Evolutionary conservation across 768 basidiomycete genomes (phyloP).

Genomic region (Tricholoma sp.): DNA sequence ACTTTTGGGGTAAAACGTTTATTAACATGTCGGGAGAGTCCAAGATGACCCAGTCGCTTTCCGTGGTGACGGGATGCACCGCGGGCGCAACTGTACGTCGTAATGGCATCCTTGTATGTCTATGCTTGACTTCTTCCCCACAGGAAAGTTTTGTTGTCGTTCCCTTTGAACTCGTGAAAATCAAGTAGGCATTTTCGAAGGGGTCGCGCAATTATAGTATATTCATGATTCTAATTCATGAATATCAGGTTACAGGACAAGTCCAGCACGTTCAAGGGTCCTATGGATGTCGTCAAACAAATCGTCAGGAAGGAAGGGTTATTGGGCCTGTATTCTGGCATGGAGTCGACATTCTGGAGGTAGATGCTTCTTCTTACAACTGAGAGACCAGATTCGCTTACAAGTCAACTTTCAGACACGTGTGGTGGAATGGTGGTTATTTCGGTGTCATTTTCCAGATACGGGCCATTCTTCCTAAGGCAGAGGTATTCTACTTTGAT

Average conservation of each 20-base stretch:
- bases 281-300: conserved; percentile 84
- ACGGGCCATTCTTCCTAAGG: conserved; percentile 71
- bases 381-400: neutral
- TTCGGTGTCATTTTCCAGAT: conserved; percentile 92
- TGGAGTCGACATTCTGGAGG: conserved; percentile 99
- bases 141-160: conserved; percentile 91
- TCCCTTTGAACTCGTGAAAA: conserved; percentile 94
- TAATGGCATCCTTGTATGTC: neutral
- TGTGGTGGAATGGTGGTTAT: conserved; percentile 95
- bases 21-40: conserved; percentile 54
- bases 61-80: conserved; percentile 84
- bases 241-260: conserved; percentile 81
- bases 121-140: neutral
- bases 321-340: conserved; percentile 85
- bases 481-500: conserved; percentile 51
- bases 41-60: conserved; percentile 88
- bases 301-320: conserved; percentile 73
- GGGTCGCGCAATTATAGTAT: neutral
- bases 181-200: conserved; percentile 45
- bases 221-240: too few species aligned
- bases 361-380: conserved; percentile 23
- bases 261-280: conserved; percentile 82
- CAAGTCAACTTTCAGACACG: conserved; percentile 44
- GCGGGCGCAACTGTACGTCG: conserved; percentile 79
- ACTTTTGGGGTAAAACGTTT: conserved; percentile 92